phyloP scores from a whole-genome alignment of 371 early-diverging fungal genomes.

The Dinochytrium kinnereticum region DNA sequence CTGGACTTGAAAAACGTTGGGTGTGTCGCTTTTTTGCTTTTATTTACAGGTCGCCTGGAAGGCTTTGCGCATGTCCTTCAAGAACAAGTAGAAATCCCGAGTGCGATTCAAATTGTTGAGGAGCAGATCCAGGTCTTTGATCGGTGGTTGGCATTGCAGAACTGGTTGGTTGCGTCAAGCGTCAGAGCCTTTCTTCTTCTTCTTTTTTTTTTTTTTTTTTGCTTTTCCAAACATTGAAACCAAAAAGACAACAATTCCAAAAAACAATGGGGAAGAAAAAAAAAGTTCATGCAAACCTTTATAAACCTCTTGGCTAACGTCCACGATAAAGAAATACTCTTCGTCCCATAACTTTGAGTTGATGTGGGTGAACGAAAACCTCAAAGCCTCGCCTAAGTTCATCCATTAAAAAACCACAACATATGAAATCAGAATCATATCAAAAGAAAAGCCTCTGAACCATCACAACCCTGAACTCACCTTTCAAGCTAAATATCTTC shows the following conservation, averaged over 20 bases:
- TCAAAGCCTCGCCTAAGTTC: conserved; percentile 26
- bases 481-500: neutral
- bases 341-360: conserved; percentile 33
- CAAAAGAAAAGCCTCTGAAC: too few relatives aligned
- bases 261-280: neutral
- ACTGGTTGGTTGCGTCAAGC: conserved; percentile 27
- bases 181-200: neutral
- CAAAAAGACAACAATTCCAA: too few relatives aligned
- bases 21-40: too few relatives aligned
- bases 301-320: conserved; percentile 35
- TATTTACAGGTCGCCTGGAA: neutral
- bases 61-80: conserved; percentile 40
- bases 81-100: conserved; percentile 43
- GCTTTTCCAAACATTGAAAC: too few relatives aligned
- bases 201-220: too few relatives aligned
- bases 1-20: too few relatives aligned
- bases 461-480: neutral
- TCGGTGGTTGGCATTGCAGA: conserved; percentile 34
- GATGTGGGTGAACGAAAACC: conserved; percentile 46
- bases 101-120: conserved; percentile 34
- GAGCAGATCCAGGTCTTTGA: conserved; percentile 25
- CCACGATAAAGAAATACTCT: conserved; percentile 39
- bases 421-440: too few relatives aligned
- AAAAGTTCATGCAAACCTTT: conserved; percentile 22
- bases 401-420: neutral